A percentile compares a stretch with the other conserved stretches of the same genome.
phyloP scores from a whole-genome alignment of 2,329 filamentous ascomycete genomes.

The Catunica adiposa region DNA sequence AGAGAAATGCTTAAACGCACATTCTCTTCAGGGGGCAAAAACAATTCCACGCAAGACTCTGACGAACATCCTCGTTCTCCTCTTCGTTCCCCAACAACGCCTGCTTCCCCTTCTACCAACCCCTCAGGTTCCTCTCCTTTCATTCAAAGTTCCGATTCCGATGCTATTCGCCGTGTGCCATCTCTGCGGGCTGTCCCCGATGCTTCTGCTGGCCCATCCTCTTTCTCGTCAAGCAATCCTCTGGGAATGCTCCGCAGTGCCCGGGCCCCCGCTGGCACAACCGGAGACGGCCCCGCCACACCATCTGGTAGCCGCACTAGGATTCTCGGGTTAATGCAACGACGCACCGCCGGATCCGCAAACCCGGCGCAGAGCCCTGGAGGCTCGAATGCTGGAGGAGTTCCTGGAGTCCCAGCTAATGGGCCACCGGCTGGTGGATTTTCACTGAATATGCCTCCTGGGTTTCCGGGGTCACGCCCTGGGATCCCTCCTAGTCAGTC shows the following conservation, averaged over 20 bases:
- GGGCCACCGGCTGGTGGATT: background rate
- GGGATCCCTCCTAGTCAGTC: background rate
- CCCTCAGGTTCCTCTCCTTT: background rate
- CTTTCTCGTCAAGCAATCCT: constrained; percentile 3
- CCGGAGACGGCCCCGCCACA: background rate
- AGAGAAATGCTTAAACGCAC: constrained; percentile 10
- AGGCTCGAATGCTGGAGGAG: background rate
- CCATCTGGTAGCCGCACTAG: background rate
- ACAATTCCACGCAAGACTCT: background rate
- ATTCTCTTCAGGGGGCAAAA: constrained; percentile 7
- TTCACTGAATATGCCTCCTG: background rate
- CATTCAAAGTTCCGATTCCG: background rate
- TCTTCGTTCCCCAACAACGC: background rate
- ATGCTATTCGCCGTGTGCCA: constrained; percentile 5
- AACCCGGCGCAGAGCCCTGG: no score
- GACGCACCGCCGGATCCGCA: background rate
- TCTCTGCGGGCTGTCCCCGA: constrained; percentile 11
- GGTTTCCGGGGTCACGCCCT: background rate
- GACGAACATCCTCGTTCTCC: constrained; percentile 4
- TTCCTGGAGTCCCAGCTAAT: background rate
- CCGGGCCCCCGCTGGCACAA: constrained; percentile 4
- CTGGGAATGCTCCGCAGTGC: constrained; percentile 1
- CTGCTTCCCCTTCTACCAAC: background rate
- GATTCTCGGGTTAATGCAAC: constrained; percentile 6
- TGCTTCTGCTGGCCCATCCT: background rate